These are phyloP conservation scores for Debaryomyces tyrocola DNA, from an alignment of 805 yeast species.

Conservation along the genomic window DNA sequence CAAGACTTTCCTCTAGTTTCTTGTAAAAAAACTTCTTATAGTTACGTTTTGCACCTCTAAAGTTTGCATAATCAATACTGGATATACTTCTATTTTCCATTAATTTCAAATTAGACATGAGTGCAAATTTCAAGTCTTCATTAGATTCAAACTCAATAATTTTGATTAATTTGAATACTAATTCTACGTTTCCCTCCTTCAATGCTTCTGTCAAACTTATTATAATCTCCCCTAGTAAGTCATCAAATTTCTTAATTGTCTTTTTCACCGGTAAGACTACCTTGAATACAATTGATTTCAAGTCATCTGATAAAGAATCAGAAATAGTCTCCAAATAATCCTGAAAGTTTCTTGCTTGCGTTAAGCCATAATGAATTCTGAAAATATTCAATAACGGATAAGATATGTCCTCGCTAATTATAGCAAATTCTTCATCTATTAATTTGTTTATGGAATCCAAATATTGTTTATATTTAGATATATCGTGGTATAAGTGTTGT, in stretches of 20 bases:
- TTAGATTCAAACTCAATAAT: slow-evolving; percentile 78
- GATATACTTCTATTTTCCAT: slow-evolving; percentile 12
- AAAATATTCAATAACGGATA: slow-evolving; percentile 57
- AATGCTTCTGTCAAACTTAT: slow-evolving; percentile 70
- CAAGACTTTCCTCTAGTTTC: slow-evolving; percentile 58
- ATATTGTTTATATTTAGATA: slow-evolving; percentile 54
- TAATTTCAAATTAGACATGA: slow-evolving; percentile 32
- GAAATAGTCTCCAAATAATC: slow-evolving; percentile 71
- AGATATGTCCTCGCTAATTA: slow-evolving; percentile 32
- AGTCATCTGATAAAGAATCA: slow-evolving; percentile 53
- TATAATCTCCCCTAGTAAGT: slow-evolving; percentile 62
- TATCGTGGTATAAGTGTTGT: slow-evolving; percentile 60
- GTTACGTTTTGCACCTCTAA: slow-evolving; percentile 46
- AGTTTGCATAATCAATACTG: slow-evolving; percentile 27
- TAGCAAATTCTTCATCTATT: slow-evolving; percentile 45
- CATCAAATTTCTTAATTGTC: slow-evolving; percentile 60
- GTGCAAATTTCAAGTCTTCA: slow-evolving; percentile 60
- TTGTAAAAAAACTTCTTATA: slow-evolving; percentile 62
- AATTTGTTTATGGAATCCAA: slow-evolving; percentile 50
- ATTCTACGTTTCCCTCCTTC: slow-evolving; percentile 63
- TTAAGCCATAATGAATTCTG: slow-evolving; percentile 67
- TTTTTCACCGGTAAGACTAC: slow-evolving; percentile 50
- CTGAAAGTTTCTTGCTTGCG: slow-evolving; percentile 70
- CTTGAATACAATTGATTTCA: slow-evolving; percentile 61
- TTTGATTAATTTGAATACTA: slow-evolving; percentile 71